Conservation (phyloP, 2,329 filamentous ascomycete species). For the Cladosporium phlei region DNA sequence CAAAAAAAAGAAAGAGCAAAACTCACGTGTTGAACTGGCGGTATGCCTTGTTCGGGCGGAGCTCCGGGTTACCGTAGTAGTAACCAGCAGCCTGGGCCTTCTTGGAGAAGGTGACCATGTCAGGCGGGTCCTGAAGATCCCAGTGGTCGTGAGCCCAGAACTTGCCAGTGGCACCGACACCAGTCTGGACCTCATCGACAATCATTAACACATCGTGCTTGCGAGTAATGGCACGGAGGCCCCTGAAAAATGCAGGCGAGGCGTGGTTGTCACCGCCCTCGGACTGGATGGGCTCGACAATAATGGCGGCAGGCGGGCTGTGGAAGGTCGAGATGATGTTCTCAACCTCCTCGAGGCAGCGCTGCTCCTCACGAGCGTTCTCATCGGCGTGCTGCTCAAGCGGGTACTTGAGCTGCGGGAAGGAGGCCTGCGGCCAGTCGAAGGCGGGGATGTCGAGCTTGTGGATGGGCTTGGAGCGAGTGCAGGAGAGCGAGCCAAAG, state of each 20-base stretch:
- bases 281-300: constrained; percentile 88
- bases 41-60: constrained; percentile 88
- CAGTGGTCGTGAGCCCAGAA: constrained; percentile 98
- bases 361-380: constrained; percentile 76
- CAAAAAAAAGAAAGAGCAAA: background rate
- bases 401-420: constrained; percentile 81
- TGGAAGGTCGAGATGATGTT: constrained; percentile 73
- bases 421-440: constrained; percentile 88
- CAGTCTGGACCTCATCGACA: constrained; percentile 91
- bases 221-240: constrained; percentile 72
- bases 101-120: constrained; percentile 94
- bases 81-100: constrained; percentile 92
- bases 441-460: constrained; percentile 93
- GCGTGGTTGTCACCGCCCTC: constrained; percentile 95
- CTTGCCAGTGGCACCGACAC: constrained; percentile 84
- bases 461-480: constrained; percentile 88
- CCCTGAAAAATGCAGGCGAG: constrained; percentile 78
- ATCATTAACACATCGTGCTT: constrained; percentile 78
- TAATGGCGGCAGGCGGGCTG: constrained; percentile 71
- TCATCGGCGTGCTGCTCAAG: constrained; percentile 73
- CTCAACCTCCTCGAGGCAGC: constrained; percentile 78
- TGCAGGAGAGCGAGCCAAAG: constrained; percentile 82
- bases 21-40: constrained; percentile 80
- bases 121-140: constrained; percentile 71
- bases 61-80: constrained; percentile 75